phyloP scores from a whole-genome alignment of 2,329 filamentous ascomycete species.

The Bipolaris bicolor region DNA sequence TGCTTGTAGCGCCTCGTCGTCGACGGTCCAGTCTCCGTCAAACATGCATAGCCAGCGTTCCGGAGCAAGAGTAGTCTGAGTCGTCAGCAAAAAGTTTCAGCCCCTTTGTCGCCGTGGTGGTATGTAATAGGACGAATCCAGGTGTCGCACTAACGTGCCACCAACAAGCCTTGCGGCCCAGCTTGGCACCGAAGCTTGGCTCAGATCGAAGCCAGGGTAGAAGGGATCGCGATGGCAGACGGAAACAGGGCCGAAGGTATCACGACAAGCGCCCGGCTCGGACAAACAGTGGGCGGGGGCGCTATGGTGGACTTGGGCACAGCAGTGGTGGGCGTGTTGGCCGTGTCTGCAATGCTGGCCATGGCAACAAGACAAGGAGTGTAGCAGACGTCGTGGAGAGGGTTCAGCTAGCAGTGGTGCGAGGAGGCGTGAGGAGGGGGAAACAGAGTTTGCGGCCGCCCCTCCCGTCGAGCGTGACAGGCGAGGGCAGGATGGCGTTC shows the following conservation, averaged over 20 bases:
- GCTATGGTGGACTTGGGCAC: too few relatives aligned
- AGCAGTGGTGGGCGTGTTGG: too few relatives aligned
- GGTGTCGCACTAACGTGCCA: conserved; percentile 11
- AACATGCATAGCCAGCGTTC: background rate
- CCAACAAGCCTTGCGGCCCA: conserved; percentile 30
- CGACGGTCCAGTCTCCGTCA: too few relatives aligned
- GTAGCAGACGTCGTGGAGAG: background rate
- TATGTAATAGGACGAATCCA: background rate
- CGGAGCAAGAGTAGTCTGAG: background rate
- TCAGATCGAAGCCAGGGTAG: conserved; percentile 12
- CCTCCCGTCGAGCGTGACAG: background rate
- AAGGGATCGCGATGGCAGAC: conserved; percentile 7
- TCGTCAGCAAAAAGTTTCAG: background rate
- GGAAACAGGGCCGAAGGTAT: conserved; percentile 1
- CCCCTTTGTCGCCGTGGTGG: background rate
- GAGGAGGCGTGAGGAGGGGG: background rate
- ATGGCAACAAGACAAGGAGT: too few relatives aligned
- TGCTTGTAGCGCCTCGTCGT: background rate
- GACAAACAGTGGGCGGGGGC: too few relatives aligned
- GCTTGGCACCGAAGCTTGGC: conserved; percentile 40
- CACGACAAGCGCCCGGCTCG: background rate
- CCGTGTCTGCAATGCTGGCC: too few relatives aligned
- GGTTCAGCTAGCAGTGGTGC: background rate
- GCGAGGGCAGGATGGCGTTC: too few relatives aligned
- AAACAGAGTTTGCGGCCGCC: background rate